Evolutionary conservation across 2,329 filamentous ascomycete species (phyloP).

Genomic region (Xylaria sp.): DNA sequence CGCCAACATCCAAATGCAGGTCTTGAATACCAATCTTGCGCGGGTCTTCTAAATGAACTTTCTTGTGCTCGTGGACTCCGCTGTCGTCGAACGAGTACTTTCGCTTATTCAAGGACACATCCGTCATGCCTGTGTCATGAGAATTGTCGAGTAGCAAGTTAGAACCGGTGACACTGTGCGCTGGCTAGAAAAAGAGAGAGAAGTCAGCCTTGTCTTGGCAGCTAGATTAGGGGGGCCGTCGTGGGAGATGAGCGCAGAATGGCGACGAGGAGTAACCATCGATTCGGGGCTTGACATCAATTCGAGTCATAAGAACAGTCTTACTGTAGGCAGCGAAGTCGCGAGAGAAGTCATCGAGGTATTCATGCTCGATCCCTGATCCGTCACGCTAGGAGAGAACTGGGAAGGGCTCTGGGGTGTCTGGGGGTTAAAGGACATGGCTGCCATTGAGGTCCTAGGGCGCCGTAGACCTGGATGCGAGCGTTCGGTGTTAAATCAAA

Average conservation of each 20-base stretch:
- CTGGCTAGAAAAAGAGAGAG: slow-evolving; percentile 33
- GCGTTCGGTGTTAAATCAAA: slow-evolving; percentile 6
- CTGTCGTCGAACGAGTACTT: slow-evolving; percentile 64
- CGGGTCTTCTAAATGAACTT: slow-evolving; percentile 64
- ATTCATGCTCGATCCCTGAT: slow-evolving; percentile 56
- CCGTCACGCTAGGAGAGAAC: slow-evolving; percentile 61
- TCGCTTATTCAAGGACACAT: slow-evolving; percentile 64
- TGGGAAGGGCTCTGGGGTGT: slow-evolving; percentile 72
- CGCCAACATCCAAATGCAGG: slow-evolving; percentile 69
- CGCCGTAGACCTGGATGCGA: slow-evolving; percentile 18
- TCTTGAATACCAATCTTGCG: slow-evolving; percentile 67
- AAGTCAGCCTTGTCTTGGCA: slow-evolving; percentile 17
- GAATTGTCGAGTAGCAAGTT: slow-evolving; percentile 45
- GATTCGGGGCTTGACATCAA: neutral
- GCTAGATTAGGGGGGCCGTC: neutral
- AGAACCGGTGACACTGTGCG: slow-evolving; percentile 41
- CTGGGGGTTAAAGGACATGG: slow-evolving; percentile 71
- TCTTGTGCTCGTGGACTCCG: slow-evolving; percentile 64
- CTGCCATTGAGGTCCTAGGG: slow-evolving; percentile 47
- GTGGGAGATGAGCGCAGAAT: neutral
- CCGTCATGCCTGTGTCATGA: slow-evolving; percentile 53
- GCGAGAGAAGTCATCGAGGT: slow-evolving; percentile 58
- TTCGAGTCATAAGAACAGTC: slow-evolving; percentile 2
- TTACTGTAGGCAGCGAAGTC: slow-evolving; percentile 60
- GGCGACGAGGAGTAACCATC: neutral